These are phyloP conservation scores for Parachaetomium inaequale DNA, from an alignment of 495 filamentous ascomycete species.

Conservation along the genomic window DNA sequence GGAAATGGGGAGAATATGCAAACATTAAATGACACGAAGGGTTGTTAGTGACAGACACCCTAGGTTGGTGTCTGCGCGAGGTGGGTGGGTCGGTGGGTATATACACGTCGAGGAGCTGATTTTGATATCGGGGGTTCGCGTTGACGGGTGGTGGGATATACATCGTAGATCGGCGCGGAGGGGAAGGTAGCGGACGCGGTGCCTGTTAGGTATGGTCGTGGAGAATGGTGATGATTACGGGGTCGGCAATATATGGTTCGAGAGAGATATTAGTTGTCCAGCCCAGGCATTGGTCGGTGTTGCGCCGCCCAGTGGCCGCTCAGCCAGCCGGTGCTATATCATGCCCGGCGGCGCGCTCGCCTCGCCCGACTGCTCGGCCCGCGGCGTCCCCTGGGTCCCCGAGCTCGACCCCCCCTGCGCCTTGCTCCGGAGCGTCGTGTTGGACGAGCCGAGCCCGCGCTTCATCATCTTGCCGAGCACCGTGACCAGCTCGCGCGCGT, in stretches of 20 bases:
- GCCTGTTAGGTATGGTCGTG: not conserved
- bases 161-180: not conserved
- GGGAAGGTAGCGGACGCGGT: not conserved
- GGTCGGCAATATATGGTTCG: not conserved
- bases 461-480: conserved; percentile 76
- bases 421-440: conserved; percentile 29
- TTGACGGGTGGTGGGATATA: too few relatives aligned
- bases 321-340: conserved; percentile 28
- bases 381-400: conserved; percentile 29
- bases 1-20: conserved; percentile 1
- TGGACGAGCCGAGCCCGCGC: conserved; percentile 49
- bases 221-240: not conserved
- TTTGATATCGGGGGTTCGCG: too few relatives aligned
- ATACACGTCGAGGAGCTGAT: too few relatives aligned
- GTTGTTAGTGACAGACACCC: not conserved
- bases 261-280: not conserved
- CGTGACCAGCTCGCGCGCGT: conserved; percentile 70
- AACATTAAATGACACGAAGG: conserved; percentile 12
- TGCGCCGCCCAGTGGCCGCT: too few relatives aligned
- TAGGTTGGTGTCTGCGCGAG: not conserved
- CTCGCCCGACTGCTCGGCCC: conserved; percentile 3
- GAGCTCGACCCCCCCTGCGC: conserved; percentile 24
- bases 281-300: not conserved
- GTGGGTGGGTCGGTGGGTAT: not conserved
- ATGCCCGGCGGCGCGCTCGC: conserved; percentile 29